These are phyloP conservation scores for Aspergillus ochraceoroseus DNA, from an alignment of 2,329 filamentous ascomycete genomes.

Conservation along the genomic window DNA sequence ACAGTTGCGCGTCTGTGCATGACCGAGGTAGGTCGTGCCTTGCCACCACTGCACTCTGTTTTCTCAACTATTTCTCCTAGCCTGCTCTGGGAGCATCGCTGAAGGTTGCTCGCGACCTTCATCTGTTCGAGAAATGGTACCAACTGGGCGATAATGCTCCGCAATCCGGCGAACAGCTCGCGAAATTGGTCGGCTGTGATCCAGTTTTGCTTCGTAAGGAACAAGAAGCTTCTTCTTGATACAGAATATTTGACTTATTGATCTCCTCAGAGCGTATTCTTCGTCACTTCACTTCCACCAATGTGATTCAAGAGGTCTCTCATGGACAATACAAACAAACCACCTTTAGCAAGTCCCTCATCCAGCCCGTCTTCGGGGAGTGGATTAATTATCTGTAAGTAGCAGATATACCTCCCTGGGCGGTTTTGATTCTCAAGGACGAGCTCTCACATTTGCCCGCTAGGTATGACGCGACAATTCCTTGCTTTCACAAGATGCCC, in stretches of 20 bases:
- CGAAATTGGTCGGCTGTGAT: constrained; percentile 1
- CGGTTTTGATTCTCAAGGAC: too few species aligned
- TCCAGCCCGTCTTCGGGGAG: constrained; percentile 3
- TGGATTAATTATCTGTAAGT: constrained; percentile 5
- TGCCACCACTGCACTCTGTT: too few species aligned
- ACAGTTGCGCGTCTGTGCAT: constrained; percentile 4
- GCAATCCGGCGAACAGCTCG: neutral
- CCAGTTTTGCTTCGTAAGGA: neutral
- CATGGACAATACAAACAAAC: neutral
- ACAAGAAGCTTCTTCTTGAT: too few species aligned
- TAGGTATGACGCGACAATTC: neutral
- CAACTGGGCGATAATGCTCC: neutral
- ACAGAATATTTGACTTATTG: too few species aligned
- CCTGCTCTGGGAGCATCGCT: constrained; percentile 4
- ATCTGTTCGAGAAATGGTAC: constrained; percentile 9
- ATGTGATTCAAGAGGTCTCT: constrained; percentile 1
- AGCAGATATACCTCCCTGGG: neutral
- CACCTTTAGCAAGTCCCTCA: constrained; percentile 1
- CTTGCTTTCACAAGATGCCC: neutral
- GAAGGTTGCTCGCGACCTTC: constrained; percentile 1
- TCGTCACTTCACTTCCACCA: constrained; percentile 1
- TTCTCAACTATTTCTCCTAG: too few species aligned
- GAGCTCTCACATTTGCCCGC: too few species aligned
- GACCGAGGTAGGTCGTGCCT: neutral
- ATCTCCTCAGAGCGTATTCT: constrained; percentile 2